Evolutionary conservation across 2,329 filamentous ascomycete genomes (phyloP), one percentile per base, ranked within the genome.

Genomic region (Trichoderma lentiforme): DNA sequence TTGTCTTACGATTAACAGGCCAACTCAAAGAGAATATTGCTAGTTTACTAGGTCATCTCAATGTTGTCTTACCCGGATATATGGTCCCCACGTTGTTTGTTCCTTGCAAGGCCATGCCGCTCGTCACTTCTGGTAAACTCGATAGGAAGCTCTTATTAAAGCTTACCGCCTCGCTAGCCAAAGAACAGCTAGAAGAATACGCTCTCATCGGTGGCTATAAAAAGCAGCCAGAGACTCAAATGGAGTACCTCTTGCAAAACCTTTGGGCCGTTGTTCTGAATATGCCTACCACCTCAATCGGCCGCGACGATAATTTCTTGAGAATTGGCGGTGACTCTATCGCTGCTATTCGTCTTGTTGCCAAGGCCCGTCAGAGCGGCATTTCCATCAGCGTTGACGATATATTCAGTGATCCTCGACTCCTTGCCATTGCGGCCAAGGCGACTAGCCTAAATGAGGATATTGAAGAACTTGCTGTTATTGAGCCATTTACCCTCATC

Each of bases 301-400:
- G 73, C n/a, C 58, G 57, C 3, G 56, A 72, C 26, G 73, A 74
- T 26, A 71, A n/a, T 61, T 74, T 74, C 30, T 47, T 74, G 14
- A 34, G 56, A 26, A 73, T 74, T 28, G 73, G 73, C 6, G 73
- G 73, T 32, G 73, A 74, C 43, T 73, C 72, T 5, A 73, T 74
- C 21, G 32, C 47, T 18, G 72, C 72, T 7, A 74, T 73, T 11
- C 30, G 63, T 4, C 70, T 74, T 1, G 64, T 70, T 26, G 6
- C 57, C 12, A 47, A 34, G 3, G 71, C 71, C 9, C 65, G 66
- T 11, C 47, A 57, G 15, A n/a, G 57, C 3, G 66, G 71, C 18
- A 58, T 72, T n/a, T 47, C 51, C 8, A n/a, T 72, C 3, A 51
- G 66, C 11, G 21, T 72, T 12, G 39, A 67, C 12, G 66, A 64